Evolutionary conservation across 2,329 filamentous ascomycete species (phyloP).

Genomic region (Rhinocladiella similis): DNA sequence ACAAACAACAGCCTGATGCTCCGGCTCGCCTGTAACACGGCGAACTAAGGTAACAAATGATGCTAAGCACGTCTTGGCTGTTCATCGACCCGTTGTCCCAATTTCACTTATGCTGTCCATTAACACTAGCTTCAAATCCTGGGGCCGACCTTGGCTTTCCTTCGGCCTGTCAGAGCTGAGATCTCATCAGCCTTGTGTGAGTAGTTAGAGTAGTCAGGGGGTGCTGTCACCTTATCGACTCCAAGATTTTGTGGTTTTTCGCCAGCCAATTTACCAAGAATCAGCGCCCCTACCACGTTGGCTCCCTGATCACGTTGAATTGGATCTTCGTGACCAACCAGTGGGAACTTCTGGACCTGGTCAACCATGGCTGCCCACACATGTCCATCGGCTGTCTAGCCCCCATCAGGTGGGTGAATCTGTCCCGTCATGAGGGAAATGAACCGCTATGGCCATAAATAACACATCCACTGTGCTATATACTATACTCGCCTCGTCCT

Average conservation of each 20-base stretch:
- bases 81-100: too few relatives aligned
- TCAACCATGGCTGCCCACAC: neutral
- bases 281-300: neutral
- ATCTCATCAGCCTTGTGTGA: neutral
- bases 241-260: neutral
- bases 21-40: too few relatives aligned
- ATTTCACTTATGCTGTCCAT: too few relatives aligned
- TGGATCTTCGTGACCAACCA: neutral
- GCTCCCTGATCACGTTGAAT: neutral
- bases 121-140: too few relatives aligned
- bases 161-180: too few relatives aligned
- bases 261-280: neutral
- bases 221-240: neutral
- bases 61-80: too few relatives aligned
- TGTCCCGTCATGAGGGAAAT: neutral
- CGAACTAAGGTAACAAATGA: too few relatives aligned
- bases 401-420: neutral
- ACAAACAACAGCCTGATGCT: too few relatives aligned
- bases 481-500: neutral
- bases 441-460: neutral
- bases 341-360: neutral
- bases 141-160: too few relatives aligned
- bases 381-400: constrained; percentile 2
- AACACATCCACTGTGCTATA: neutral
- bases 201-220: neutral